phyloP scores from a whole-genome alignment of 1,139 yeast species.

The Kazachstania sp. region DNA sequence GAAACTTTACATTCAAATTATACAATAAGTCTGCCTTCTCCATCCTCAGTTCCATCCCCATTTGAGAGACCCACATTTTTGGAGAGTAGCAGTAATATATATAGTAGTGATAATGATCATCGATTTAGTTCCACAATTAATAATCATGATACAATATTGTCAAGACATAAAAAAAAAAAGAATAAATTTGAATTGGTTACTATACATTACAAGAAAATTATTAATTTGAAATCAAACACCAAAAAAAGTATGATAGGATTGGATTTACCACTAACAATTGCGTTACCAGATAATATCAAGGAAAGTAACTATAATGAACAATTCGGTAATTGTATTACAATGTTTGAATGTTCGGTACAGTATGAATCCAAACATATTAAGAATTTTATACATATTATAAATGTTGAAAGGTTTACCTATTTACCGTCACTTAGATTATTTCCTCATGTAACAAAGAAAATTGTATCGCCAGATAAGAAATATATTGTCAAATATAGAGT shows the following conservation, averaged over 20 bases:
- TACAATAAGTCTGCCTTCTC: not conserved
- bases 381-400: constrained; percentile 21
- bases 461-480: constrained; percentile 26
- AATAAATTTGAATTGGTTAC: constrained; percentile 35
- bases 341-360: constrained; percentile 24
- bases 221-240: constrained; percentile 34
- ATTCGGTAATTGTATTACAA: constrained; percentile 27
- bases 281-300: constrained; percentile 46
- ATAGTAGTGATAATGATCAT: not conserved
- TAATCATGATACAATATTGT: not conserved
- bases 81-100: not conserved
- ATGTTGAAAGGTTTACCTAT: constrained; percentile 27
- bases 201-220: constrained; percentile 26
- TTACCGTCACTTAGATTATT: constrained; percentile 22
- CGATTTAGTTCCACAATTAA: not conserved
- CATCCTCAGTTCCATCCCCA: not conserved
- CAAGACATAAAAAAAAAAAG: constrained; percentile 6
- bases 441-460: constrained; percentile 18
- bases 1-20: constrained; percentile 16
- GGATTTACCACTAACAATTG: constrained; percentile 52
- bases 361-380: constrained; percentile 14
- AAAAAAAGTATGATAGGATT: constrained; percentile 37
- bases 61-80: not conserved
- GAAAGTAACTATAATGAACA: constrained; percentile 34
- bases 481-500: constrained; percentile 19